Base-by-base conservation (phyloP, 306 rosid genomes). In the Vigna reflexopilosa region DNA sequence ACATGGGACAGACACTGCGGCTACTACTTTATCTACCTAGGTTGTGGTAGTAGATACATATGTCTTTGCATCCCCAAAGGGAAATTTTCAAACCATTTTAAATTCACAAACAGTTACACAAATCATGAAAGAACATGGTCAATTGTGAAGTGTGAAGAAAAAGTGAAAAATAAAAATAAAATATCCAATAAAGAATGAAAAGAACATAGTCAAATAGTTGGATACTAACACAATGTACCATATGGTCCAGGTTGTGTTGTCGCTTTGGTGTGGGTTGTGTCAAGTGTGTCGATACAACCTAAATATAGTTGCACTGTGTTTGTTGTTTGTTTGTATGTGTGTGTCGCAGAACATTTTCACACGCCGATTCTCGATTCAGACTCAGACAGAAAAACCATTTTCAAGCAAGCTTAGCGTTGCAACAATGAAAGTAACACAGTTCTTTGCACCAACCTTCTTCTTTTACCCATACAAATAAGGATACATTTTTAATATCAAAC, bases 261-360 rank as follows among this genome's bases (percentile, higher is more conserved):
- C 6, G 32, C 42, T 67, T 67, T 67, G 59, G 58, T 1, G 45
- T 26, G 24, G 59, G 16, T 47, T 28, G 13, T 45, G 56, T 26
- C 28, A 66, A 45, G 15, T 45, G 7, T 24, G 70, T 7, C 8
- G 68, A 32, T 34, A 16, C 12, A 42, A 45, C 56, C 56, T 45
- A 12, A 20, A 67, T 44, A 22, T 67, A 67, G 56, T 68, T 68
- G 42, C 49, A 69, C 74, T 49, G 45, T 26, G 59, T 69, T 69
- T 69, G 74, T 69, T 26, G 59, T 69, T 69, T 69, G 74, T 69
- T 69, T 69, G 44, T 69, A 48, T 69, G 16, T 28, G 44, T 15
- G 10, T 69, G 74, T 69, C 74, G 44, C 20, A 47, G 58, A 49
- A 69, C 59, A 69, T 69, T 47, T 69, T 13, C 22, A 47, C 73